phyloP scores from a whole-genome alignment of 805 yeast genomes.

The Yamadazyma insecticola region DNA sequence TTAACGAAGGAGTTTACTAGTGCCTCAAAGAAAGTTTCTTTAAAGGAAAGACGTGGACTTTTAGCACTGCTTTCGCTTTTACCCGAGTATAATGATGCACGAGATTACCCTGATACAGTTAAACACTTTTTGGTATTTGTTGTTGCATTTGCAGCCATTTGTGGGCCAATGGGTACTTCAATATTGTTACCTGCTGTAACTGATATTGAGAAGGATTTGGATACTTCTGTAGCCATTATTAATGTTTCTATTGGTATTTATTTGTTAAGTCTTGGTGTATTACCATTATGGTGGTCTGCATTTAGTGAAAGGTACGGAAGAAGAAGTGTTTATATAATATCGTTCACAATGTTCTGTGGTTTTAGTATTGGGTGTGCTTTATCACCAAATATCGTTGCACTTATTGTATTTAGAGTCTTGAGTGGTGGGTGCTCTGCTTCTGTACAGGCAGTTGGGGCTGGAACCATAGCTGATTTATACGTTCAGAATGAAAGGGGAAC shows the following conservation, averaged over 20 bases:
- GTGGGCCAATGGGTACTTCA: constrained; percentile 89
- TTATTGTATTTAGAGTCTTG: constrained; percentile 65
- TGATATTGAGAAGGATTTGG: constrained; percentile 47
- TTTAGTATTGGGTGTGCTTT: constrained; percentile 73
- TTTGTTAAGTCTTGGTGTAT: constrained; percentile 65
- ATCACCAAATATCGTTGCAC: constrained; percentile 53
- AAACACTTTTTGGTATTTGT: constrained; percentile 57
- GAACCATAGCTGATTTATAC: constrained; percentile 74
- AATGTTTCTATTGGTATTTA: constrained; percentile 81
- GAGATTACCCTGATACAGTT: constrained; percentile 48
- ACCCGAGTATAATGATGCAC: constrained; percentile 73
- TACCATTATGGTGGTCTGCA: constrained; percentile 88
- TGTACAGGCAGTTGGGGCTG: constrained; percentile 88
- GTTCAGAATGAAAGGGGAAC: constrained; percentile 64
- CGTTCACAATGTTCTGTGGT: constrained; percentile 58
- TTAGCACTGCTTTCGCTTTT: constrained; percentile 46
- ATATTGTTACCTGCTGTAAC: constrained; percentile 76
- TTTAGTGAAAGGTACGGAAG: constrained; percentile 74
- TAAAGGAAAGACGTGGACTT: constrained; percentile 54
- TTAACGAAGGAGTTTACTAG: no score
- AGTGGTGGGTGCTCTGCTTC: constrained; percentile 81
- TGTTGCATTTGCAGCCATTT: constrained; percentile 68
- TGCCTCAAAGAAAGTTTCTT: no score
- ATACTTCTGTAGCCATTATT: constrained; percentile 57
- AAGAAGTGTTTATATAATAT: constrained; percentile 64